Conservation (phyloP, 495 filamentous ascomycete genomes). For the Penicillium soppii region DNA sequence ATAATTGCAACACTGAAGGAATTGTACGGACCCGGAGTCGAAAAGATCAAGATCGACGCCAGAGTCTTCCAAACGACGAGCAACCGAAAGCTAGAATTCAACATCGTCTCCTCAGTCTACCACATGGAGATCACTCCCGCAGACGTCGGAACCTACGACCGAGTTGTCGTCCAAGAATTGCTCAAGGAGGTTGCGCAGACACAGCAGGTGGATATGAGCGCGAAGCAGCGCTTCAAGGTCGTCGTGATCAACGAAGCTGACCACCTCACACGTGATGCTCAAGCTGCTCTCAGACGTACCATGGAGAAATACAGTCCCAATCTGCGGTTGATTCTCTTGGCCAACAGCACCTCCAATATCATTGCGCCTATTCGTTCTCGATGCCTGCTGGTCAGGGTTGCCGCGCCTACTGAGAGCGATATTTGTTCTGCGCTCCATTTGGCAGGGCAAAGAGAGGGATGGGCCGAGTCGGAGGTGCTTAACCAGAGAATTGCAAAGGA, state of each 20-base stretch:
- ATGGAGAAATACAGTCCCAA: conserved; percentile 99
- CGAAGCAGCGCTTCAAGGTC: conserved; percentile 93
- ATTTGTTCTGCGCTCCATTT: conserved; percentile 74
- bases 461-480: conserved; percentile 65
- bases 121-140: conserved; percentile 98
- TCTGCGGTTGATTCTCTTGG: conserved; percentile 82
- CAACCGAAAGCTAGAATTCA: conserved; percentile 98
- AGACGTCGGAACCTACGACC: conserved; percentile 94
- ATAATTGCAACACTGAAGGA: conserved; percentile 92
- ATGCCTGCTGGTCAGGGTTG: conserved; percentile 86
- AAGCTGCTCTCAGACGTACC: conserved; percentile 89
- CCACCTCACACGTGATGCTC: conserved; percentile 88
- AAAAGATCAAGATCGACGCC: conserved; percentile 96
- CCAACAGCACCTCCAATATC: conserved; percentile 94
- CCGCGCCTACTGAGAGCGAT: conserved; percentile 81
- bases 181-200: conserved; percentile 98
- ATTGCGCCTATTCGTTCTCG: conserved; percentile 92
- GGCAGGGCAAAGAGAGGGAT: conserved; percentile 76
- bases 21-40: conserved; percentile 86
- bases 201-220: conserved; percentile 89
- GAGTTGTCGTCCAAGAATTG: conserved; percentile 92
- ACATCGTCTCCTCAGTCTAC: conserved; percentile 92
- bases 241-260: conserved; percentile 99
- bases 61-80: conserved; percentile 92
- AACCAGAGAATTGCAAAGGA: conserved; percentile 86